Base-by-base conservation (phyloP, 2,329 filamentous ascomycete genomes). In the Mycocentrospora acerina region DNA sequence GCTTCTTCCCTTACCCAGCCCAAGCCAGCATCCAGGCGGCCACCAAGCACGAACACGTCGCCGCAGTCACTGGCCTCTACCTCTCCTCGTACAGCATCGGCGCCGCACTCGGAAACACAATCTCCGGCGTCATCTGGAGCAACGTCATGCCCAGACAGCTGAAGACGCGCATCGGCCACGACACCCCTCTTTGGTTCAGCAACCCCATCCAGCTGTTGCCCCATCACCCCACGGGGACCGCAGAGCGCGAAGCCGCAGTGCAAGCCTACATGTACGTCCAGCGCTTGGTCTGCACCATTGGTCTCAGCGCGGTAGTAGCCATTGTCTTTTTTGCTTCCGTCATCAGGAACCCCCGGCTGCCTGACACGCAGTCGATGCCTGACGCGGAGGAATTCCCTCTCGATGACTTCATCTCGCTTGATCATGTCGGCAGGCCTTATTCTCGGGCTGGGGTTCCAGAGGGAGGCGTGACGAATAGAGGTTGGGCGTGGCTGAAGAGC, bases 31-130 rank as follows among this genome's bases (percentile, higher is more conserved):
- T 78, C 13, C 75, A 78, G 48, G 72, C 72, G 3, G 73, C 73
- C 0, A 72, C 72, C 1, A 71, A 69, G 34, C 75, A 77, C 38
- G 72, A 77, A 53, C 71, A 84, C 51, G 69, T 85, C 22, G 82
- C 82, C 29, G 77, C 83, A 46, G 76, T 85, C 46, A 85, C 81
- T 0, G 80, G 77, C 27, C 61, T 85, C 13, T 85, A 78, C 57
- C 74, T 85, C 3, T 77, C 81, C 12, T 74, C 69, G n/a, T 84
- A 83, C 66, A 80, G 80, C 57, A 72, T 84, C 26, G 81, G 81
- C 19, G 80, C 74, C 4, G 80, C 80, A 1, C 60, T 83, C 1
- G 81, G 81, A 15, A 77, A 78, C 55, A 72, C 78, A 12, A 74
- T 84, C 17, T 80, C 80, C 0, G 81, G 80, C 11, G 77, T 79